Evolutionary conservation across 2,329 filamentous ascomycete species (phyloP), one percentile per base, ranked within the genome.

Genomic region (Colletotrichum aenigma): DNA sequence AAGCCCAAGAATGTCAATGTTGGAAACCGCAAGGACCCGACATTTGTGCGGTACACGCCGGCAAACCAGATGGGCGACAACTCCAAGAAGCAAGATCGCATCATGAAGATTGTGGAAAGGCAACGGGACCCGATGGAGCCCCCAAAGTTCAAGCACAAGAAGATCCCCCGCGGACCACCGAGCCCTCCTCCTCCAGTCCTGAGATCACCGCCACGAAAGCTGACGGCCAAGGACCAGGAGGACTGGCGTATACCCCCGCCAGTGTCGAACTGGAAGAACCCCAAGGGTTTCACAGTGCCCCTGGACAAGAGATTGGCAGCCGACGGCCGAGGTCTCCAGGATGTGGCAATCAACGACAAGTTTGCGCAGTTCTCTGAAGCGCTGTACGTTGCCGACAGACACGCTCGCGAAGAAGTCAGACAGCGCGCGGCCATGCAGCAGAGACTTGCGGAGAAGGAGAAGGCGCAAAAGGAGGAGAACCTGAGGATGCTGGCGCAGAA

Each of bases 231-330:
- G 83, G 97, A 99, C 80, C 96, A 98, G 84, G 97, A 98, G 84
- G 95, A 95, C 75, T 99, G 97, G 97, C 96, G 93, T 81, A 98
- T 92, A 55, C 90, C 89, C 0, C 96, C 96, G 4, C 95, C 96
- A 0, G 93, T 99, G 3, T 98, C 95, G 24, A 98, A 98, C 85
- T 99, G 97, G 97, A 99, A 99, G 91, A 99, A 99, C 84, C 95
- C 96, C 1, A 98, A 98, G 87, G 97, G 97, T 81, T 99, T 98
- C 82, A 99, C 97, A 0, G 95, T 99, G 1, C 95, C 97, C 0
- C 85, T 99, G 67, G 97, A 99, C 84, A 99, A 99, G 88, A 93
- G 97, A 82, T 87, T 99, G 79, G 97, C 97, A 21, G 96, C 97
- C 10, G 96, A 98, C 84, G 97, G 97, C 15, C 91, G 97, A 81